Evolutionary conservation across 1,284 basidiomycete species (phyloP).

Genomic region (Fistulinella cinereoalba): DNA sequence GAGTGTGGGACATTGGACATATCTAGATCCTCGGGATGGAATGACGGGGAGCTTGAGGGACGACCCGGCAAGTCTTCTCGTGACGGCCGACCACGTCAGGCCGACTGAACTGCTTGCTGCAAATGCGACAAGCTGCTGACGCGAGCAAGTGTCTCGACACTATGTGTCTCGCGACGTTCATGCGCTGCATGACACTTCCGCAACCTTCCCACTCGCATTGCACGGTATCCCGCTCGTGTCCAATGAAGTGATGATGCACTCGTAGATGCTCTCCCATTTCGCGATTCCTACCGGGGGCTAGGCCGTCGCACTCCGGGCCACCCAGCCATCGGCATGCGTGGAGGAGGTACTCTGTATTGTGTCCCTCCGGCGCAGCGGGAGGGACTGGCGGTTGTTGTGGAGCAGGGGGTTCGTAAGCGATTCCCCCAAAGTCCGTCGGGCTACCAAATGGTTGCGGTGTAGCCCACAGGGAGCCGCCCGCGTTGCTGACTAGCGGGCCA

Average conservation of each 20-base stretch:
- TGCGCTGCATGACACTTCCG: constrained; percentile 22
- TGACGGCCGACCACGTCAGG: constrained; percentile 30
- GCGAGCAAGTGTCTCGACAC: constrained; percentile 29
- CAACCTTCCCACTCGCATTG: constrained; percentile 25
- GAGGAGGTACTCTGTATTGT: constrained; percentile 3
- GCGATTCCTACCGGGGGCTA: constrained; percentile 27
- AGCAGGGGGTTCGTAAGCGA: background rate
- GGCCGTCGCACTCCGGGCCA: constrained; percentile 22
- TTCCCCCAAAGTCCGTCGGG: background rate
- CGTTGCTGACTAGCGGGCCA: no score
- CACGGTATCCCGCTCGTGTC: constrained; percentile 26
- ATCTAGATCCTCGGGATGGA: constrained; percentile 1
- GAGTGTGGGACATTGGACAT: background rate
- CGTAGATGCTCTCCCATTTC: constrained; percentile 30
- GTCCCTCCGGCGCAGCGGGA: constrained; percentile 12
- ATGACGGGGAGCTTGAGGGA: background rate
- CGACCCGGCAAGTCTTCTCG: constrained; percentile 18
- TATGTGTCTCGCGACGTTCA: constrained; percentile 30
- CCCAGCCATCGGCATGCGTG: constrained; percentile 21
- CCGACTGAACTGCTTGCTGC: constrained; percentile 23
- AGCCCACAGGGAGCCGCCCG: background rate
- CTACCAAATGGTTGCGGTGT: background rate
- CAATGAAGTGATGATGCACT: constrained; percentile 18
- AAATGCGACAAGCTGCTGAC: constrained; percentile 23
- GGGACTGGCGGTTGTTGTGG: constrained; percentile 17